Evolutionary conservation across 1,139 yeast genomes (phyloP).

Genomic region (Pichia sp.): DNA sequence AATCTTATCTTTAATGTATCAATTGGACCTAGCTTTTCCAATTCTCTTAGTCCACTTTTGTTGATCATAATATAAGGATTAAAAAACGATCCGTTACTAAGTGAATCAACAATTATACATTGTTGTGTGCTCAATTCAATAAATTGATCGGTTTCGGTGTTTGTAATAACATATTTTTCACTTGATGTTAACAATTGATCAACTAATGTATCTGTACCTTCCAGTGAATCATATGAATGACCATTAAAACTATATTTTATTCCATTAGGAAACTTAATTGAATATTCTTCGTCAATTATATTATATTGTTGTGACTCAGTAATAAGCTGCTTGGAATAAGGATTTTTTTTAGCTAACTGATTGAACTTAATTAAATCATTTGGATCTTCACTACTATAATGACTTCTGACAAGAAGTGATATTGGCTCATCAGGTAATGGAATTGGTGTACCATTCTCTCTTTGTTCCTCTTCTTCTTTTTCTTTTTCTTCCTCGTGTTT

Average conservation of each 20-base stretch:
- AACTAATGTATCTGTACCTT: slow-evolving; percentile 8
- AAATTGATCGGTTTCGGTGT: slow-evolving; percentile 9
- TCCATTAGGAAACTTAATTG: slow-evolving; percentile 5
- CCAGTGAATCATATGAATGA: slow-evolving; percentile 15
- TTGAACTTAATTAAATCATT: background rate
- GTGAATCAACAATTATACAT: slow-evolving; percentile 38
- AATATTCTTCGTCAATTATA: background rate
- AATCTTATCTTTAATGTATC: slow-evolving; percentile 9
- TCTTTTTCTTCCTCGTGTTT: background rate
- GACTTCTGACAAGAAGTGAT: background rate
- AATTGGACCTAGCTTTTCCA: slow-evolving; percentile 22
- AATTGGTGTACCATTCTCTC: background rate
- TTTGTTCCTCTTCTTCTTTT: background rate
- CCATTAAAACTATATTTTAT: slow-evolving; percentile 6
- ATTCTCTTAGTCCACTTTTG: slow-evolving; percentile 33
- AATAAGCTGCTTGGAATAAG: background rate
- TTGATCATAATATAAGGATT: slow-evolving; percentile 39
- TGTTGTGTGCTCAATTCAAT: slow-evolving; percentile 34
- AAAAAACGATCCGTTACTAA: slow-evolving; percentile 22
- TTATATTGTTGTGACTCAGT: background rate
- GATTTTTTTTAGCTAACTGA: background rate
- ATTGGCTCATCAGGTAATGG: background rate
- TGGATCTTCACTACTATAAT: background rate
- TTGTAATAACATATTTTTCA: slow-evolving; percentile 15
- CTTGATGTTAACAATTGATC: slow-evolving; percentile 16